Base-by-base conservation (phyloP, 305 asterid genomes). In the Fraxinus albicans region DNA sequence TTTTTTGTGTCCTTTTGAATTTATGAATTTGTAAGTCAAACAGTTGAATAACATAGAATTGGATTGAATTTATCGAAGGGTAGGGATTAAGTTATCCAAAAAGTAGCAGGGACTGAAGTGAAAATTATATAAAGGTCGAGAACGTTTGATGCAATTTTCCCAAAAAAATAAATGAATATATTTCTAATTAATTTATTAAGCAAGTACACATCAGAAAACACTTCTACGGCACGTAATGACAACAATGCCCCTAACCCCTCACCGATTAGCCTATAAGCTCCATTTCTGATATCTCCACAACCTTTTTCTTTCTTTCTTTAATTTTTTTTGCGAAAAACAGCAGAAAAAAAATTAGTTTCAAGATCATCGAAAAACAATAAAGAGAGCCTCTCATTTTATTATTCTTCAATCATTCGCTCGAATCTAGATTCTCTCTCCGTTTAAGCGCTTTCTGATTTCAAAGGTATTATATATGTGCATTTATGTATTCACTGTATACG, bases 221-320 rank as follows among this genome's bases (percentile, higher is more conserved):
- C 88, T 87, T 86, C 23, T 77, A 88, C 89, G 88, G 86, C 88
- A 86, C 88, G 93, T 78, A 92, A 89, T 90, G 88, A 84, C 97
- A 23, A 84, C 2, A 85, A 80, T 74, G 86, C 85, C 97, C 97
- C 91, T 80, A 82, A 19, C 38, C 53, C 69, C 86, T 78, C 90
- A 80, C 73, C 84, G 44, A 73, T 73, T 65, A 12, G 35, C 34
- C 27, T 35, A 31, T 33, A 13, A 29, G 15, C 73, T 50, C 31
- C 25, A 17, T 6, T 0, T 55, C 35, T 50, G 40, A 3, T 33
- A 8, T 55, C 50, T n/a, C 19, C 4, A 12, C 8, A 23, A 69
- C 83, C 70, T 27, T 47, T 77, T 38, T 23, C 81, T 77, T 67
- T 29, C 81, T 77, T 67, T 85, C 75, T 3, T 4, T 29, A 1